phyloP scores from a whole-genome alignment of 768 basidiomycete genomes.

The Russula abietina region DNA sequence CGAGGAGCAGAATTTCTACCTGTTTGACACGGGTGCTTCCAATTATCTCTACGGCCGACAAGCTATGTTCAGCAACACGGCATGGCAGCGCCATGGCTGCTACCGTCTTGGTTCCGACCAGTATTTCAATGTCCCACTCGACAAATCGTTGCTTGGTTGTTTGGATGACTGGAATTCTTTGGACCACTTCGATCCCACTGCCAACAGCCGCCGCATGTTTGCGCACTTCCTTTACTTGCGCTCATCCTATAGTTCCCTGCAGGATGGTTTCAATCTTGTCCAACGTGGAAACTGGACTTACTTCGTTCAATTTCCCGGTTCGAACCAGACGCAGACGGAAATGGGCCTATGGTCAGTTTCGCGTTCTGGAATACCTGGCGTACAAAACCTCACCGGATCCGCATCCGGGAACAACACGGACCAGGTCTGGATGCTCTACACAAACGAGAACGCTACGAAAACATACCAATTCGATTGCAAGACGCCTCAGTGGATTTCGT shows the following conservation, averaged over 20 bases:
- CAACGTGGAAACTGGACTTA: slow-evolving; percentile 84
- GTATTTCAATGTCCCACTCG: slow-evolving; percentile 90
- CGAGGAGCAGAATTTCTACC: slow-evolving; percentile 87
- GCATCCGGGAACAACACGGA: slow-evolving; percentile 38
- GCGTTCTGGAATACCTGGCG: slow-evolving; percentile 50
- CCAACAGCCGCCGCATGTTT: slow-evolving; percentile 67
- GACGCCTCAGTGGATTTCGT: slow-evolving; percentile 60
- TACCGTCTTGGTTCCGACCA: slow-evolving; percentile 85
- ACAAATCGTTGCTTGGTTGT: slow-evolving; percentile 74
- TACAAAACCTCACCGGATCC: slow-evolving; percentile 56
- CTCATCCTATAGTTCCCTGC: slow-evolving; percentile 59
- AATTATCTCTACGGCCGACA: slow-evolving; percentile 96
- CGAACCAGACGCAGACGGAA: slow-evolving; percentile 73
- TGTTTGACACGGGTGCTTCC: slow-evolving; percentile 79
- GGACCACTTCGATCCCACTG: slow-evolving; percentile 91
- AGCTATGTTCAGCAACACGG: slow-evolving; percentile 76
- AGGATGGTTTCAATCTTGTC: slow-evolving; percentile 83
- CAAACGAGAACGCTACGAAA: slow-evolving; percentile 74
- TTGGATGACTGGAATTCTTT: slow-evolving; percentile 87
- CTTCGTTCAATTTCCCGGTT: slow-evolving; percentile 73
- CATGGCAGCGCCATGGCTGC: slow-evolving; percentile 93
- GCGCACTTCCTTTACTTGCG: slow-evolving; percentile 70
- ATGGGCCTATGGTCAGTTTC: slow-evolving; percentile 84
- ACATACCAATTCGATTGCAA: slow-evolving; percentile 61
- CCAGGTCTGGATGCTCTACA: slow-evolving; percentile 78